A percentile compares a stretch with the other conserved stretches of the same genome.
phyloP scores from a whole-genome alignment of 805 yeast species.

The Ogataea naganishii region DNA sequence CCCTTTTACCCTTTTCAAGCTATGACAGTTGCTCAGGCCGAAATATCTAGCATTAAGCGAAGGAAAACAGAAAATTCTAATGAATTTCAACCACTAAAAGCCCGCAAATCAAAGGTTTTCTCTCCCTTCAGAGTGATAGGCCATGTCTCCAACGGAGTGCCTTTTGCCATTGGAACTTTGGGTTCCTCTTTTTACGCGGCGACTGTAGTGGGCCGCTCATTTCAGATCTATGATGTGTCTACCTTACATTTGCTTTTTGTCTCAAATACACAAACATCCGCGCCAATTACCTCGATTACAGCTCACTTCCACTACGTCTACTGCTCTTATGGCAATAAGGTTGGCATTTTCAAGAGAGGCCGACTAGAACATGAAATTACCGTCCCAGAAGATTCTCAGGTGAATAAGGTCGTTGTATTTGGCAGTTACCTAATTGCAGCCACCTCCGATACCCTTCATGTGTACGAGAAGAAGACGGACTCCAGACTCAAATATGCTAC shows the following conservation, averaged over 20 bases:
- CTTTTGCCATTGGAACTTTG: constrained; percentile 81
- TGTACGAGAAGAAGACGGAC: constrained; percentile 24
- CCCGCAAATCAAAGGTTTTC: constrained; percentile 49
- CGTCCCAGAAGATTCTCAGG: constrained; percentile 17
- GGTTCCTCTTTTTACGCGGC: constrained; percentile 84
- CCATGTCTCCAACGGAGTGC: constrained; percentile 76
- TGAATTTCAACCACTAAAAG: constrained; percentile 1
- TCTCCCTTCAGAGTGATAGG: constrained; percentile 86
- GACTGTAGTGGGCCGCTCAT: constrained; percentile 81
- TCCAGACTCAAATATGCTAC: constrained; percentile 37
- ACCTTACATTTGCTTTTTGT: constrained; percentile 80
- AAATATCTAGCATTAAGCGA: too few species aligned
- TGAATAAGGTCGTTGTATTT: constrained; percentile 51
- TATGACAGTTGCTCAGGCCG: too few species aligned
- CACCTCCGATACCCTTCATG: constrained; percentile 23
- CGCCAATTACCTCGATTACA: constrained; percentile 59
- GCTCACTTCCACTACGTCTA: constrained; percentile 81
- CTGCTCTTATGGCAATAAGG: constrained; percentile 61
- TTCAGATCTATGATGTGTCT: constrained; percentile 90
- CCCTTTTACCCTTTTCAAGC: too few species aligned
- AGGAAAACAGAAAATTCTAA: constrained; percentile 7
- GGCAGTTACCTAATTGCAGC: constrained; percentile 71
- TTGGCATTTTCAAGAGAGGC: constrained; percentile 83
- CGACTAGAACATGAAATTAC: constrained; percentile 37
- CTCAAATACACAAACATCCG: constrained; percentile 66